Conservation (phyloP, 305 asterid genomes). For the Coffea humblotiana region DNA sequence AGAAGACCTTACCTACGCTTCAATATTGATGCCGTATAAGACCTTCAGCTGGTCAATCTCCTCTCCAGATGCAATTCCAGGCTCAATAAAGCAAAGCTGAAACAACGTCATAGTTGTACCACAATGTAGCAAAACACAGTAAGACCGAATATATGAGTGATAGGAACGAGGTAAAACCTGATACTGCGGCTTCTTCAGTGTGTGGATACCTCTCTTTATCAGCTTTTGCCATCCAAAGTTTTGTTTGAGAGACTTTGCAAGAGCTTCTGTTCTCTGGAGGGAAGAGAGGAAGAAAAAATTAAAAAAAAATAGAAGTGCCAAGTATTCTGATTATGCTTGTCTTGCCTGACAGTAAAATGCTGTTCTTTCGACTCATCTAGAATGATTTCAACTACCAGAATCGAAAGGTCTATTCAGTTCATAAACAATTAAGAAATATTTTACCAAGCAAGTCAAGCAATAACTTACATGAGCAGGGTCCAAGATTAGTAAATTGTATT, state of each 20-base stretch:
- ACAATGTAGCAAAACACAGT: conserved; percentile 13
- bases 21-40: conserved; percentile 44
- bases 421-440: not conserved
- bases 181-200: conserved; percentile 62
- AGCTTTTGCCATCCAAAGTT: conserved; percentile 75
- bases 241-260: conserved; percentile 55
- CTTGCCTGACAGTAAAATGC: not conserved
- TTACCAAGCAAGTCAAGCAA: not conserved
- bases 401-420: not conserved
- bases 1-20: conserved; percentile 34
- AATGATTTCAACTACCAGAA: conserved; percentile 6
- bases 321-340: conserved; percentile 8
- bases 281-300: conserved; percentile 4
- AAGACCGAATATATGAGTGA: conserved; percentile 4
- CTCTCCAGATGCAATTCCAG: conserved; percentile 64
- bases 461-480: conserved; percentile 82
- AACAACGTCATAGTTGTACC: conserved; percentile 21
- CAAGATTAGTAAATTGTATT: conserved; percentile 64
- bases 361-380: not conserved
- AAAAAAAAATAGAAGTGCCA: not conserved
- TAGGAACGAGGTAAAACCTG: conserved; percentile 48
- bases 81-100: conserved; percentile 70
- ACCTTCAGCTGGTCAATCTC: conserved; percentile 67
- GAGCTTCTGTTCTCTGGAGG: conserved; percentile 54
- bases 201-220: conserved; percentile 76